These are phyloP conservation scores for Fraxinus floribunda DNA, from an alignment of 305 asterid species.

Conservation along the genomic window DNA sequence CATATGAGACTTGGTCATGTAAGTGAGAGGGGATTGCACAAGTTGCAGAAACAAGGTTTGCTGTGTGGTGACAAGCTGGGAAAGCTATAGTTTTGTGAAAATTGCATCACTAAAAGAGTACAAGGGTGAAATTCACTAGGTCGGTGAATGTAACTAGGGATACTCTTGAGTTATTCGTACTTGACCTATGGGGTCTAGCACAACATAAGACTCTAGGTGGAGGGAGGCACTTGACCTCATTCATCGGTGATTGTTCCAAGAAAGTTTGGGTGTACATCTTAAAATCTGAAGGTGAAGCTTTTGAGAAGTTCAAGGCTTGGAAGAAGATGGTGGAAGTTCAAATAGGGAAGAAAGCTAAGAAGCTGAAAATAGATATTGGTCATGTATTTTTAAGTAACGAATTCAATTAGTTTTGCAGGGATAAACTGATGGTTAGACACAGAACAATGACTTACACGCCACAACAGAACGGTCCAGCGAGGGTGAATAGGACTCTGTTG, in stretches of 20 bases:
- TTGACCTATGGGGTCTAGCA: neutral
- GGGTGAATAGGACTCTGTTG: neutral
- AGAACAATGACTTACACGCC: neutral
- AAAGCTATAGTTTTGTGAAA: neutral
- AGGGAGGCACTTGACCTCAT: neutral
- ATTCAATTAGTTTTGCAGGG: neutral
- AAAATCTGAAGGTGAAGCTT: neutral
- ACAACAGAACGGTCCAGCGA: neutral
- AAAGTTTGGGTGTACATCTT: neutral
- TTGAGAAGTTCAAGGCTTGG: neutral
- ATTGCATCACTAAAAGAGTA: neutral
- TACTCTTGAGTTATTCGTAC: too few species aligned
- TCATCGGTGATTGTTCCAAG: neutral
- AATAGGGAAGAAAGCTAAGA: neutral
- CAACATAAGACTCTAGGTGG: neutral
- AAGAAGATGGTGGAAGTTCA: neutral
- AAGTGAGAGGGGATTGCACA: neutral
- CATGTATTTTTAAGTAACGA: neutral
- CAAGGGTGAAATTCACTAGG: neutral
- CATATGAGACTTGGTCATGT: neutral
- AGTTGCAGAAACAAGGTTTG: neutral
- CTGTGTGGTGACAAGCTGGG: neutral
- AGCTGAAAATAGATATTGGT: neutral
- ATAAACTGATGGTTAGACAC: neutral
- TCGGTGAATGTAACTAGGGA: neutral